These are phyloP conservation scores for Nicotiana paniculata DNA, from an alignment of 257 asterid genomes.

Conservation along the genomic window DNA sequence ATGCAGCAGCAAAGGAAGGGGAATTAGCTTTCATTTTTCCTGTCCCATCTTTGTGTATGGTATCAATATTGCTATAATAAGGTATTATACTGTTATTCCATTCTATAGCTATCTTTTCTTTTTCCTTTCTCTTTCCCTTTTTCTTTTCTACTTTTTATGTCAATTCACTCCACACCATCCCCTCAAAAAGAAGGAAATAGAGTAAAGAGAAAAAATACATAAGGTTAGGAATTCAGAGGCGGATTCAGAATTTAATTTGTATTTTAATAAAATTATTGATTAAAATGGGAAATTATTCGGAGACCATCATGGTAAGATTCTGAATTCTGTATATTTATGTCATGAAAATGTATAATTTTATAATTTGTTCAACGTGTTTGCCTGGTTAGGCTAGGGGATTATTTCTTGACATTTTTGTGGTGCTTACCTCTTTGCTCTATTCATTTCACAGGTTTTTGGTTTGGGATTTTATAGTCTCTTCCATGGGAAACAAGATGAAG, in stretches of 20 bases:
- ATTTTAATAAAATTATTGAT: background rate
- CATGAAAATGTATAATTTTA: background rate
- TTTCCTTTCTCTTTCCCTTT: background rate
- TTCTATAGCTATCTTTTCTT: background rate
- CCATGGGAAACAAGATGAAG: conserved; percentile 62
- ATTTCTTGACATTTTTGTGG: conserved; percentile 10
- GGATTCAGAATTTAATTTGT: background rate
- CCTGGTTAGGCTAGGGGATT: background rate
- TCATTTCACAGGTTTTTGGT: conserved; percentile 10
- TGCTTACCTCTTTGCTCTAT: conserved; percentile 20
- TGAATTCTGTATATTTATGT: conserved; percentile 16
- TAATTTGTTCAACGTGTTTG: conserved; percentile 15
- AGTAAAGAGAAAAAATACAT: background rate
- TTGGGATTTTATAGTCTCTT: conserved; percentile 9
- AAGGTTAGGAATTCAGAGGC: too few relatives aligned
- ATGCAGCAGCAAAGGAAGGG: conserved; percentile 32
- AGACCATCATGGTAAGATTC: conserved; percentile 19
- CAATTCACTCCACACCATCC: background rate
- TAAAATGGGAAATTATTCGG: background rate
- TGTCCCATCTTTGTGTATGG: conserved; percentile 21
- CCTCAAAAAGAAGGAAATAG: too few relatives aligned
- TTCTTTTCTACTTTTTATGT: background rate
- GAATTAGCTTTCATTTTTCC: conserved; percentile 33
- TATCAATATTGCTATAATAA: conserved; percentile 13
- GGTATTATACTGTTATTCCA: conserved; percentile 15